These are phyloP conservation scores for Xenosphaeropsis pyriputrescens DNA, from an alignment of 2,329 filamentous ascomycete species.

Conservation along the genomic window DNA sequence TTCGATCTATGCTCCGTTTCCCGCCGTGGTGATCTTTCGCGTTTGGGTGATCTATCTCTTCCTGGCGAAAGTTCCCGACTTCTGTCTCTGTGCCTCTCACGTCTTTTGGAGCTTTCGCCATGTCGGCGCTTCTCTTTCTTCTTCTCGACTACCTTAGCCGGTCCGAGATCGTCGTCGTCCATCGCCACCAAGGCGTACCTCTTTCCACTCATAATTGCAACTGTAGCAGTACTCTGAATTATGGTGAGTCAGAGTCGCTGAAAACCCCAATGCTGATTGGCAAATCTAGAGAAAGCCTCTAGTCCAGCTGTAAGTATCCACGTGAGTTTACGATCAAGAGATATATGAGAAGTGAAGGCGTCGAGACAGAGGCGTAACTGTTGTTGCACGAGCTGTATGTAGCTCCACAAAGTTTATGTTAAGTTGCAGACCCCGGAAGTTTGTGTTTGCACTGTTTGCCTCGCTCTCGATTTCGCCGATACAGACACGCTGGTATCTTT, in stretches of 20 bases:
- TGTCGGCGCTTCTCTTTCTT: conserved; percentile 24
- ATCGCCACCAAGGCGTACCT: conserved; percentile 54
- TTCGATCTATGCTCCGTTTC: conserved; percentile 26
- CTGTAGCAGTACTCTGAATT: not conserved
- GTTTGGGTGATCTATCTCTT: not conserved
- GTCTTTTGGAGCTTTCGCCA: conserved; percentile 19
- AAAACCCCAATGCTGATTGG: too few relatives aligned
- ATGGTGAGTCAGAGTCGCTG: too few relatives aligned
- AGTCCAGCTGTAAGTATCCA: too few relatives aligned
- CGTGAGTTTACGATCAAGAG: too few relatives aligned
- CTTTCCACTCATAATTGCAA: conserved; percentile 28
- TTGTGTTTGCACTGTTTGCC: conserved; percentile 4
- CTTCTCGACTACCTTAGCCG: conserved; percentile 33
- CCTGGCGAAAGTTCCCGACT: conserved; percentile 17
- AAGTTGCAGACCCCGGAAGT: too few relatives aligned
- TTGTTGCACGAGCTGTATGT: too few relatives aligned
- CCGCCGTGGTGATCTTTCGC: conserved; percentile 20
- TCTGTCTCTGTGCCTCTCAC: conserved; percentile 22
- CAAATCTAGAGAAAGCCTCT: too few relatives aligned
- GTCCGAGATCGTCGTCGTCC: conserved; percentile 47
- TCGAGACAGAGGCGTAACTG: too few relatives aligned
- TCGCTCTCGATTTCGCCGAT: conserved; percentile 1
- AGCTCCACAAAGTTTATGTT: too few relatives aligned
- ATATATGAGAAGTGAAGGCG: too few relatives aligned
- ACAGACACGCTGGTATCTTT: conserved; percentile 3